phyloP scores from a whole-genome alignment of 2,329 filamentous ascomycete genomes.

The Plectosphaerella cucumerina region DNA sequence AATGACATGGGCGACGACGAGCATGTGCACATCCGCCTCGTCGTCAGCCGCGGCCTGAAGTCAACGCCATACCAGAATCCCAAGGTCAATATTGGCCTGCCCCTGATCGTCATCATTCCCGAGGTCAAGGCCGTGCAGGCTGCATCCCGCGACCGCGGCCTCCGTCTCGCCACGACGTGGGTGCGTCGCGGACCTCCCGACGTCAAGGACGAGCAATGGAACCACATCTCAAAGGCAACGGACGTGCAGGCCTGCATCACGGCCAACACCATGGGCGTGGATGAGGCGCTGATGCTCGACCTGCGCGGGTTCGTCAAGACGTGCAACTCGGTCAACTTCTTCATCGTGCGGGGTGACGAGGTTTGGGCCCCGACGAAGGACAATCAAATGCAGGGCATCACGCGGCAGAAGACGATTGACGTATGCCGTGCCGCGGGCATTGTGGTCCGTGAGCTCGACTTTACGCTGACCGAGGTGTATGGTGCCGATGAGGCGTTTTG shows the following conservation, averaged over 20 bases:
- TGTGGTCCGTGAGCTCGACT: conserved; percentile 20
- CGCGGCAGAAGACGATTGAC: conserved; percentile 23
- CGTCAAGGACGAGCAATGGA: conserved; percentile 26
- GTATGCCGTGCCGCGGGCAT: conserved; percentile 20
- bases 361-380: conserved; percentile 26
- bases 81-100: conserved; percentile 20
- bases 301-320: conserved; percentile 23
- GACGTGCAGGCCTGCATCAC: conserved; percentile 24
- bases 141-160: conserved; percentile 14
- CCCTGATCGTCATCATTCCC: conserved; percentile 24
- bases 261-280: conserved; percentile 23
- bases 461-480: conserved; percentile 22
- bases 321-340: conserved; percentile 27
- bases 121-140: conserved; percentile 20
- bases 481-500: conserved; percentile 25
- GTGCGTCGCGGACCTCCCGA: conserved; percentile 23
- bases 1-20: conserved; percentile 19
- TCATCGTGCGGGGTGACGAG: conserved; percentile 23
- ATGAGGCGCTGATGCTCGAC: conserved; percentile 25
- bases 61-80: conserved; percentile 21
- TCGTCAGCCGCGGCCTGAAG: conserved; percentile 22
- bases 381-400: conserved; percentile 26
- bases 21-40: conserved; percentile 22
- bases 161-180: conserved; percentile 20
- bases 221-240: conserved; percentile 25